phyloP scores from a whole-genome alignment of 208 protist species.

The Willaertia magna region DNA sequence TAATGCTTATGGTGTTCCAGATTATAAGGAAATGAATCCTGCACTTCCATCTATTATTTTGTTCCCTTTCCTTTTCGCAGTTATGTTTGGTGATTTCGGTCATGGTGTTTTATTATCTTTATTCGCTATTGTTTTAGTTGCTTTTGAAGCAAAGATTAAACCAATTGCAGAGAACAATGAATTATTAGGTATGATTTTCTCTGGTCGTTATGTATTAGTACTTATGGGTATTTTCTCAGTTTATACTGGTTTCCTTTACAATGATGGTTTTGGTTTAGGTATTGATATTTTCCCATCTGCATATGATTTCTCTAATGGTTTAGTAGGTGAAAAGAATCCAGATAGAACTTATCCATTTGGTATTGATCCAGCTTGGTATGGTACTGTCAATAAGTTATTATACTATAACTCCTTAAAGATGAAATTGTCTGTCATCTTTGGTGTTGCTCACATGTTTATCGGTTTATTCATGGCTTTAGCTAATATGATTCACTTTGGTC shows the following conservation, averaged over 20 bases:
- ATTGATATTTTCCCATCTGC: conserved; percentile 23
- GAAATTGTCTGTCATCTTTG: conserved; percentile 93
- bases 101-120: conserved; percentile 87
- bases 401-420: conserved; percentile 98
- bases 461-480: conserved; percentile 73
- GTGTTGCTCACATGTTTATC: conserved; percentile 86
- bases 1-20: conserved; percentile 89
- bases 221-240: conserved; percentile 87
- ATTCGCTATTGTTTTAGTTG: conserved; percentile 56
- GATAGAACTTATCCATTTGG: conserved; percentile 43
- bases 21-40: conserved; percentile 77
- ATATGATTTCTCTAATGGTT: not conserved
- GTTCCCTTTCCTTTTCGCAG: conserved; percentile 98
- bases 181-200: conserved; percentile 67
- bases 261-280: conserved; percentile 75
- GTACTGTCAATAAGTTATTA: conserved; percentile 83
- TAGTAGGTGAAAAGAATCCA: conserved; percentile 8
- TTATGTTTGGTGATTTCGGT: conserved; percentile 99
- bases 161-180: conserved; percentile 62
- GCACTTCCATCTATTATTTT: conserved; percentile 89
- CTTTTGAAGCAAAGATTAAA: conserved; percentile 64
- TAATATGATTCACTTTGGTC: conserved; percentile 74
- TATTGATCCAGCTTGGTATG: conserved; percentile 66
- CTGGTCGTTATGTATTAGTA: conserved; percentile 80
- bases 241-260: conserved; percentile 94